phyloP scores from a whole-genome alignment of 805 yeast species.

The Sporopachydermia quercuum region DNA sequence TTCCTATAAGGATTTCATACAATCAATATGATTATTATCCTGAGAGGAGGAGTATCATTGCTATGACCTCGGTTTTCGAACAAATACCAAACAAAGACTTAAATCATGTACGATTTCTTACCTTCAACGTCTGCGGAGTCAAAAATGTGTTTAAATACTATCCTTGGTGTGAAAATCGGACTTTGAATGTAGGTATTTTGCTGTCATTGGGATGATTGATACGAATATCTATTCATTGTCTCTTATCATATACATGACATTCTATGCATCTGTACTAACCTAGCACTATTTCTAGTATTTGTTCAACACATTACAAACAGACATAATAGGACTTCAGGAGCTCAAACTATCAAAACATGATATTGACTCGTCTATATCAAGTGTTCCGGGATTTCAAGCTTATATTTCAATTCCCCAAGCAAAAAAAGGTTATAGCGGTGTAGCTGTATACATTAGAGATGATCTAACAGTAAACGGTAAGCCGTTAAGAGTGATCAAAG shows the following conservation, averaged over 20 bases:
- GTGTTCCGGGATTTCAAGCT: slow-evolving; percentile 40
- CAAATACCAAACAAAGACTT: not conserved
- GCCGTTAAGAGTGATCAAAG: slow-evolving; percentile 43
- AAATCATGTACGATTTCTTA: slow-evolving; percentile 28
- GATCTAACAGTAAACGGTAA: slow-evolving; percentile 17
- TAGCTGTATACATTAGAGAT: slow-evolving; percentile 66
- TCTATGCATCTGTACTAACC: no score
- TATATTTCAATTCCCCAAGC: slow-evolving; percentile 53
- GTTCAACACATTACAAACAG: slow-evolving; percentile 46
- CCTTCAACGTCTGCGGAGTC: slow-evolving; percentile 79
- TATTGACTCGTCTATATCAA: slow-evolving; percentile 31
- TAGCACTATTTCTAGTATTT: slow-evolving; percentile 17
- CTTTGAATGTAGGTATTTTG: slow-evolving; percentile 20
- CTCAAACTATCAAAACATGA: slow-evolving; percentile 48
- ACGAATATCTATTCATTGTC: no score
- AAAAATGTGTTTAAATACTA: slow-evolving; percentile 68
- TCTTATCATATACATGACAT: no score
- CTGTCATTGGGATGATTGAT: no score
- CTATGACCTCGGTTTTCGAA: not conserved
- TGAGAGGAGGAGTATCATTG: no score
- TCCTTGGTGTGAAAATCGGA: slow-evolving; percentile 56
- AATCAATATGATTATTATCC: no score
- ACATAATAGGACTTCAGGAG: slow-evolving; percentile 78
- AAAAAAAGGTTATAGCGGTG: slow-evolving; percentile 86
- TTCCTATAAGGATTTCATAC: no score